Evolutionary conservation across 352 stramenopile genomes (phyloP).

Genomic region (Vaucheria bursata): DNA sequence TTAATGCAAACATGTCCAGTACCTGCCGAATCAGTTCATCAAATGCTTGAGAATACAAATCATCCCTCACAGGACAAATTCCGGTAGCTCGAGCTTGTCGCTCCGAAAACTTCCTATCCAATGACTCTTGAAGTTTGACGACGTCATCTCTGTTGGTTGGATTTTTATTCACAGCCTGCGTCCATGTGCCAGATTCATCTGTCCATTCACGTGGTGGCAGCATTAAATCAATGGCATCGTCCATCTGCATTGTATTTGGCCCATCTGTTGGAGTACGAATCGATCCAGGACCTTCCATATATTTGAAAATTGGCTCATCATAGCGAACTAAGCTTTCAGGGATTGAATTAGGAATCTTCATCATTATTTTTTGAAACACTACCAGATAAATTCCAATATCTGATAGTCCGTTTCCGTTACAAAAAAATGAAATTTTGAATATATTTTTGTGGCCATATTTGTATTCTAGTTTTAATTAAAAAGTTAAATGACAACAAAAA

Average conservation of each 20-base stretch:
- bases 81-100: constrained; percentile 77
- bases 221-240: constrained; percentile 56
- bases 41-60: constrained; percentile 81
- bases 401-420: no score
- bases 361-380: no score
- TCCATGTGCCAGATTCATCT: constrained; percentile 61
- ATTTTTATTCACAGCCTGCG: constrained; percentile 75
- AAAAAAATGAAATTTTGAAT: no score
- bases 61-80: constrained; percentile 82
- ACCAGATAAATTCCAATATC: no score
- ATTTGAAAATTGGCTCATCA: neutral
- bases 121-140: constrained; percentile 63
- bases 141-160: constrained; percentile 81
- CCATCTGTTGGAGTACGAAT: no score
- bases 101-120: constrained; percentile 75
- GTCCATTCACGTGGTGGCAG: constrained; percentile 54
- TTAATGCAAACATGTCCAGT: no score
- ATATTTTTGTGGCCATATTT: no score
- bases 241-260: constrained; percentile 47
- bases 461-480: no score
- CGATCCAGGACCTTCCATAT: no score
- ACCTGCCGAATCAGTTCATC: constrained; percentile 79
- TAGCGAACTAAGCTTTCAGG: neutral
- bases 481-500: no score
- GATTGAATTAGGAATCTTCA: neutral